These are phyloP conservation scores for Crithidia fasciculata DNA, from an alignment of 208 protist species.

Conservation along the genomic window DNA sequence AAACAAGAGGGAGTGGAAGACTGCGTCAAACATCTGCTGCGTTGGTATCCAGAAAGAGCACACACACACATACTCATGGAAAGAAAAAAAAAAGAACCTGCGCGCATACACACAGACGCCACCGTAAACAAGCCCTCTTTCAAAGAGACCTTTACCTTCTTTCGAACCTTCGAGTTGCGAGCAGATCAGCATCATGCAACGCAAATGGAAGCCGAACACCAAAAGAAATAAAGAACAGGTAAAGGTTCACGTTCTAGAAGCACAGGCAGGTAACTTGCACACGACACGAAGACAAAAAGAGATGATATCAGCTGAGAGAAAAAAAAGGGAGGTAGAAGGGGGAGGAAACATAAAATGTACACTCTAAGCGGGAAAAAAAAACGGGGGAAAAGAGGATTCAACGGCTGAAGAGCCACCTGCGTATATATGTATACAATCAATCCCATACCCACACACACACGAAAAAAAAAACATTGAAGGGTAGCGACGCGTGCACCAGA, in stretches of 20 bases:
- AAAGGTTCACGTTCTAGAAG: not conserved
- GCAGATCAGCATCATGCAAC: too few relatives aligned
- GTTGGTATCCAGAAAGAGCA: too few relatives aligned
- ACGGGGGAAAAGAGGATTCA: not conserved
- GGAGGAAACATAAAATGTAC: not conserved
- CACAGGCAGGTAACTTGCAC: not conserved
- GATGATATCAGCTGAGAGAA: not conserved
- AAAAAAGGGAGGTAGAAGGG: slow-evolving; percentile 2
- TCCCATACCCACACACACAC: too few relatives aligned
- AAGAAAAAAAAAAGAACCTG: not conserved
- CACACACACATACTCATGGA: too few relatives aligned
- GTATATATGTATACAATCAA: too few relatives aligned
- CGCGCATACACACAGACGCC: not conserved
- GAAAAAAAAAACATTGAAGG: too few relatives aligned
- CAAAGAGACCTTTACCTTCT: too few relatives aligned
- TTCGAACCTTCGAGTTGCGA: too few relatives aligned
- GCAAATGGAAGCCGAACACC: too few relatives aligned
- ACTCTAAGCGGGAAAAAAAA: not conserved
- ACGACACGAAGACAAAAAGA: slow-evolving; percentile 4
- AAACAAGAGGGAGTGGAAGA: too few relatives aligned
- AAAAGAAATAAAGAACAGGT: not conserved
- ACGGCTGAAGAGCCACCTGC: not conserved
- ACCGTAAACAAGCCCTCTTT: not conserved
- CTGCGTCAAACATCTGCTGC: too few relatives aligned
- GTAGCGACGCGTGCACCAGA: too few relatives aligned